Evolutionary conservation across 75 land plant genomes (phyloP).

Genomic region (Pinus albicaulis): DNA sequence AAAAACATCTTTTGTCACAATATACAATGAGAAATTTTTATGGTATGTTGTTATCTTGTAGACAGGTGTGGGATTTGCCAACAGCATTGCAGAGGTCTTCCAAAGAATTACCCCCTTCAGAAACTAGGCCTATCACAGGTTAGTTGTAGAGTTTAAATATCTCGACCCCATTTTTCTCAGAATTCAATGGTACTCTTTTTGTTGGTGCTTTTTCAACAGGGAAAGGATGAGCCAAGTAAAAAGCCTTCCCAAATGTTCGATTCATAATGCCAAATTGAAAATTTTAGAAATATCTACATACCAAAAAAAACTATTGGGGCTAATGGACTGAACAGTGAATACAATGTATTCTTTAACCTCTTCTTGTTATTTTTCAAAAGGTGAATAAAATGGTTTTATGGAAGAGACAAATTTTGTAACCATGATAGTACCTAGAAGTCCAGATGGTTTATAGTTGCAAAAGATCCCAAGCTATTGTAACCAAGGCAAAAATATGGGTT

Average conservation of each 20-base stretch:
- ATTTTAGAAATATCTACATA: too few relatives aligned
- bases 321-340: too few relatives aligned
- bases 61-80: conserved; percentile 60
- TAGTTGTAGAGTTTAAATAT: conserved; percentile 56
- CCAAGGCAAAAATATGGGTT: conserved; percentile 82
- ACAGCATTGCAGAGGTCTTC: conserved; percentile 54
- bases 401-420: too few relatives aligned
- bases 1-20: conserved; percentile 62
- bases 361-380: too few relatives aligned
- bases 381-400: too few relatives aligned
- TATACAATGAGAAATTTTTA: conserved; percentile 84
- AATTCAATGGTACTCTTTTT: conserved; percentile 20
- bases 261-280: too few relatives aligned
- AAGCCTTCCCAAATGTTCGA: conserved; percentile 54
- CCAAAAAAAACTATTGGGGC: too few relatives aligned
- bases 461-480: conserved; percentile 97
- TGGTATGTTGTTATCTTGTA: conserved; percentile 82
- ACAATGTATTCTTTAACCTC: too few relatives aligned
- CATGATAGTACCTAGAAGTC: conserved; percentile 73
- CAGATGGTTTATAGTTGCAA: conserved; percentile 98
- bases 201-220: conserved; percentile 85
- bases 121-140: conserved; percentile 85
- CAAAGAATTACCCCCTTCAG: conserved; percentile 54
- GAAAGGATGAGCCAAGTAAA: conserved; percentile 69
- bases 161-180: conserved; percentile 32